Evolutionary conservation across 1,284 basidiomycete genomes (phyloP).

Genomic region (Kalmanozyma brasiliensis): DNA sequence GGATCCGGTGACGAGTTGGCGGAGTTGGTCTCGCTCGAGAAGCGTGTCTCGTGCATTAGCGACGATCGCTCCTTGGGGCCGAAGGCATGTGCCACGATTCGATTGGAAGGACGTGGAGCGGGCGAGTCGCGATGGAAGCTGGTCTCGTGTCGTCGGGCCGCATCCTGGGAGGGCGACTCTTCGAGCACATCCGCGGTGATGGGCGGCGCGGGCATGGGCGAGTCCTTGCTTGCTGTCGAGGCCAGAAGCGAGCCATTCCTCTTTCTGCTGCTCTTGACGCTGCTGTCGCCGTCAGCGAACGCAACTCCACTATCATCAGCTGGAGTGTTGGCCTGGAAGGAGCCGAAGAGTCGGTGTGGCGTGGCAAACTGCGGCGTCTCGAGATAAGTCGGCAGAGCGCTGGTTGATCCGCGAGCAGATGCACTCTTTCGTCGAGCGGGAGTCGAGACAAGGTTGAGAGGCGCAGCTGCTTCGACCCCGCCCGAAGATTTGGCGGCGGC

Average conservation of each 20-base stretch:
- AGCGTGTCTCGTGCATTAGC: slow-evolving; percentile 50
- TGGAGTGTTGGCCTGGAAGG: slow-evolving; percentile 16
- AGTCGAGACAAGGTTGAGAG: slow-evolving; percentile 18
- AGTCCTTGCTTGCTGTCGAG: slow-evolving; percentile 17
- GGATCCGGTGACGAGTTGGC: slow-evolving; percentile 39
- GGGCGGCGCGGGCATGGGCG: slow-evolving; percentile 5
- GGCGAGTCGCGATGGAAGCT: slow-evolving; percentile 44
- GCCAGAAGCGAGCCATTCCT: slow-evolving; percentile 16
- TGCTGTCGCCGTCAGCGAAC: slow-evolving; percentile 32
- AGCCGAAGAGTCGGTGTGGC: slow-evolving; percentile 35
- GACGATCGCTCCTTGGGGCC: slow-evolving; percentile 53
- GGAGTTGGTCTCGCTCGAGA: slow-evolving; percentile 41
- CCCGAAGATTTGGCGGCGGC: slow-evolving; percentile 26
- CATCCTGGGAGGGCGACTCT: slow-evolving; percentile 35
- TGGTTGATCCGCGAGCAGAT: slow-evolving; percentile 8
- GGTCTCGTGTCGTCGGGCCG: slow-evolving; percentile 31
- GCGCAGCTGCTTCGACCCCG: background rate
- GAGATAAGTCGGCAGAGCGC: slow-evolving; percentile 4
- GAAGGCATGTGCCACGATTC: slow-evolving; percentile 29
- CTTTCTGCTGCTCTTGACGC: slow-evolving; percentile 35
- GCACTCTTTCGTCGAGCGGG: slow-evolving; percentile 26
- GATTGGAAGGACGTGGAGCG: slow-evolving; percentile 19
- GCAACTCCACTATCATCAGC: slow-evolving; percentile 54
- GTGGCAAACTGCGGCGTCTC: slow-evolving; percentile 31
- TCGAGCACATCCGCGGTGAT: slow-evolving; percentile 19